Base-by-base conservation (phyloP, 2,329 filamentous ascomycete genomes). In the Paecilomyces formosus region DNA sequence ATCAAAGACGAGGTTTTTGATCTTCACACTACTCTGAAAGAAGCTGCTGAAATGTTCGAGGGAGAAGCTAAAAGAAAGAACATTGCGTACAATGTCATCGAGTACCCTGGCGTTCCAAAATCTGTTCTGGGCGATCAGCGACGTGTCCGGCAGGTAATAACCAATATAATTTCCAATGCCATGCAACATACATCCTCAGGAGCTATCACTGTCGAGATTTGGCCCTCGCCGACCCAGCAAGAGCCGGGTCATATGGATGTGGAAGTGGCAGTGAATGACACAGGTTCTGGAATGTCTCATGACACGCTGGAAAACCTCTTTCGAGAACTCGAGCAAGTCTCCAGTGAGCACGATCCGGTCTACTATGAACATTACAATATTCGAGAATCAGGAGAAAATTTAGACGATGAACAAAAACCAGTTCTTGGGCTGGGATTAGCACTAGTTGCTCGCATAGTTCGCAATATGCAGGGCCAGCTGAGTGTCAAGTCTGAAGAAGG, bases 401-500 rank as follows among this genome's bases (percentile, higher is more conserved):
- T 64, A 13, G 56, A 61, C 1, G 68, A 74, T 7, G 55, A 50
- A 11, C 54, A 53, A 45, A 77, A 77, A 56, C 75, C 77, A 9
- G 86, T 85, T 0, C 74, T 96, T 1, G 92, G 92, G 0, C 81
- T 96, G 9, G 92, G 92, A 0, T 80, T 96, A n/a, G 92, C 92
- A 0, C 81, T 95, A 12, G 92, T 96, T n/a, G 89, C 90, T 15
- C 85, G 92, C 39, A 90, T 91, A 35, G 81, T 96, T 31, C 84
- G 87, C n/a, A 96, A 92, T 67, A 94, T 96, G 89, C 88, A 93
- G 59, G 92, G 92, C 0, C 92, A 96, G 67, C 74, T 96, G 30
- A 85, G 90, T 1, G 76, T 96, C 1, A 93, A 92, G 66, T 96
- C 91, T 0, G 90, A 94, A 66, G 83, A 88, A 68, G 88, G 88